A percentile compares a stretch with the other conserved stretches of the same genome.
Evolutionary conservation across 2,329 filamentous ascomycete species (phyloP).

Genomic region (Emergomyces africanus): DNA sequence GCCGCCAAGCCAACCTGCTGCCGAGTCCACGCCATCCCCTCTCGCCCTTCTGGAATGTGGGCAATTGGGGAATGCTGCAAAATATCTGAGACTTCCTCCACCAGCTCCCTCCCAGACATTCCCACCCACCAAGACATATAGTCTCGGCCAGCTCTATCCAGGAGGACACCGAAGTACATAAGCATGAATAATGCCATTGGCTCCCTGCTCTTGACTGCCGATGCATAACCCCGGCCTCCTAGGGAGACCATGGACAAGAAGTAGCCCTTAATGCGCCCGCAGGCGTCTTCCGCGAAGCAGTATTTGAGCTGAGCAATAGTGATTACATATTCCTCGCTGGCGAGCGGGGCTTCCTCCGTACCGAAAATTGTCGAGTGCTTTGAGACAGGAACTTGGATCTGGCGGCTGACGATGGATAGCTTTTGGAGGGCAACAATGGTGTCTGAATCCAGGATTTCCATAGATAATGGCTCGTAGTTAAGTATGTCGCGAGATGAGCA

Average conservation of each 20-base stretch:
- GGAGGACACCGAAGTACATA: conserved; percentile 9
- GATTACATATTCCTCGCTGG: conserved; percentile 10
- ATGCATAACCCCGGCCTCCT: conserved; percentile 20
- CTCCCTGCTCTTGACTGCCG: conserved; percentile 15
- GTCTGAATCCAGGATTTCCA: neutral
- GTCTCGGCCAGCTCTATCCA: neutral
- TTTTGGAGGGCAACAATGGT: conserved; percentile 6
- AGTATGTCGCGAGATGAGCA: neutral
- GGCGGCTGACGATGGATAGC: conserved; percentile 5
- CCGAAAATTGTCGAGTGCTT: neutral
- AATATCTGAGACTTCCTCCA: conserved; percentile 15
- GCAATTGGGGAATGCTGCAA: conserved; percentile 11
- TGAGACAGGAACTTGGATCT: conserved; percentile 4
- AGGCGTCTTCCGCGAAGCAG: conserved; percentile 26
- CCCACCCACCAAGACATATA: conserved; percentile 7
- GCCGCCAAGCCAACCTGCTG: conserved; percentile 13
- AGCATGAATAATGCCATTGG: conserved; percentile 9
- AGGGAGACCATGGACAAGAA: conserved; percentile 19
- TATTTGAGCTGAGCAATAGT: conserved; percentile 18
- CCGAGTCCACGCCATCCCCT: conserved; percentile 18
- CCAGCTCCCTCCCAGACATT: conserved; percentile 1
- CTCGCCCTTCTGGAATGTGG: conserved; percentile 12
- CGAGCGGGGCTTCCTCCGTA: neutral
- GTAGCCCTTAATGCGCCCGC: conserved; percentile 20
- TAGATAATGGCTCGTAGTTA: neutral